Conservation (phyloP, 345 rosid species). For the Eucalyptus erythrocorys region DNA sequence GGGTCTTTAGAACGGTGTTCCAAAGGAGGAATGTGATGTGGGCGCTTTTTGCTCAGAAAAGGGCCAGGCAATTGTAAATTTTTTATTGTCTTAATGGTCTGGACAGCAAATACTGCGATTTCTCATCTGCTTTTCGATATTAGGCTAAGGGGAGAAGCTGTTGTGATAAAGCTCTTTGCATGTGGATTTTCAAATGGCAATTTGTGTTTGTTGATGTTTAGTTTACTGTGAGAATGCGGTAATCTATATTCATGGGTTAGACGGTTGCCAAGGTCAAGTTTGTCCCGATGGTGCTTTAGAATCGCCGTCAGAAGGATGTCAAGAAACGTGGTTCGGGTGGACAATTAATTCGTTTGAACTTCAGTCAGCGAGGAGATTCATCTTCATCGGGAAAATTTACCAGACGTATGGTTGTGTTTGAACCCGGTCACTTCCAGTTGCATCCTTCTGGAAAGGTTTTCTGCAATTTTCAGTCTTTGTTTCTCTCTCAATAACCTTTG, state of each 20-base stretch:
- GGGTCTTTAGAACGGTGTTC: not conserved
- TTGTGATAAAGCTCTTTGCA: not conserved
- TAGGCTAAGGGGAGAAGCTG: not conserved
- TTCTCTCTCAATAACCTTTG: not conserved
- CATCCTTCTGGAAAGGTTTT: not conserved
- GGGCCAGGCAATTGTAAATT: not conserved
- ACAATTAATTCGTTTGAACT: not conserved
- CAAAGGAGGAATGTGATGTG: not conserved
- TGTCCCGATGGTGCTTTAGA: not conserved
- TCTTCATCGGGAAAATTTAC: not conserved
- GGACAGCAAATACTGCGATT: not conserved
- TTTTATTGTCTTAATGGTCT: not conserved
- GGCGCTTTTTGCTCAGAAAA: not conserved
- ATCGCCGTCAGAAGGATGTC: not conserved
- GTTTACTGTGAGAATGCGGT: not conserved
- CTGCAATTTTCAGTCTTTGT: accelerated
- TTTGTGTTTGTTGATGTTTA: not conserved
- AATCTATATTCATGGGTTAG: not conserved
- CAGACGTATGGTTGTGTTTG: not conserved
- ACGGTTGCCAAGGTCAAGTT: accelerated
- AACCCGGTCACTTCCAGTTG: not conserved
- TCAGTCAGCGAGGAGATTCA: not conserved
- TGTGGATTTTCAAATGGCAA: not conserved
- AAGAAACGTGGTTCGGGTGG: not conserved
- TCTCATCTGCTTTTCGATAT: not conserved